These are phyloP conservation scores for Backusella circina DNA, from an alignment of 192 early-diverging fungal species.

Conservation along the genomic window DNA sequence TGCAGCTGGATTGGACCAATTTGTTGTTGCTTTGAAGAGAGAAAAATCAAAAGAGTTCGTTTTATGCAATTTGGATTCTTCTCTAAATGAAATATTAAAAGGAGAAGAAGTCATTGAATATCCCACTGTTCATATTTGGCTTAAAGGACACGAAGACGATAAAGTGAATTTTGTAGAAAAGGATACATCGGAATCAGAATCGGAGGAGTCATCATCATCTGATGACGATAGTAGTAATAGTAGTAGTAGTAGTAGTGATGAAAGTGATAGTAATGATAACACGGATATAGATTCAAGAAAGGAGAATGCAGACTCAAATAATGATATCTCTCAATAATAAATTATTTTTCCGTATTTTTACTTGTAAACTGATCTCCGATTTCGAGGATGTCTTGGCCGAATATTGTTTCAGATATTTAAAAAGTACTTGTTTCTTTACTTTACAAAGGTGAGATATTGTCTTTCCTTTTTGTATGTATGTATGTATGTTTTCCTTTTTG, in stretches of 20 bases:
- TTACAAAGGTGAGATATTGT: too few species aligned
- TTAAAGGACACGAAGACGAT: not conserved
- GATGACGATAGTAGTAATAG: not conserved
- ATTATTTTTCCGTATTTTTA: not conserved
- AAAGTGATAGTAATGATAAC: not conserved
- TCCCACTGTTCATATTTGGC: constrained; percentile 32
- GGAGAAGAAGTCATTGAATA: constrained; percentile 31
- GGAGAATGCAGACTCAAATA: not conserved
- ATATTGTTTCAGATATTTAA: not conserved
- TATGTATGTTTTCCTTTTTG: too few species aligned
- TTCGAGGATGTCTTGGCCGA: not conserved
- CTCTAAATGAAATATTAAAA: constrained; percentile 15
- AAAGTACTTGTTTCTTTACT: not conserved
- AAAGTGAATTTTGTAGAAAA: not conserved
- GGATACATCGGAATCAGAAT: not conserved
- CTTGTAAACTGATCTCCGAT: not conserved
- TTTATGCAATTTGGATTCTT: constrained; percentile 11
- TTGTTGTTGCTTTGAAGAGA: constrained; percentile 25
- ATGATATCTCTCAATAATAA: not conserved
- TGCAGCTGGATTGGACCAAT: constrained; percentile 17
- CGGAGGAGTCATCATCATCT: not conserved
- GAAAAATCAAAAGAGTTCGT: constrained; percentile 6
- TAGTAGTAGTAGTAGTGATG: not conserved
- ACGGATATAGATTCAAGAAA: not conserved
- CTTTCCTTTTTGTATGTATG: too few species aligned